A percentile compares a stretch with the other conserved stretches of the same genome.
Conservation (phyloP, 345 rosid genomes). For the Sisymbrium altissimum region DNA sequence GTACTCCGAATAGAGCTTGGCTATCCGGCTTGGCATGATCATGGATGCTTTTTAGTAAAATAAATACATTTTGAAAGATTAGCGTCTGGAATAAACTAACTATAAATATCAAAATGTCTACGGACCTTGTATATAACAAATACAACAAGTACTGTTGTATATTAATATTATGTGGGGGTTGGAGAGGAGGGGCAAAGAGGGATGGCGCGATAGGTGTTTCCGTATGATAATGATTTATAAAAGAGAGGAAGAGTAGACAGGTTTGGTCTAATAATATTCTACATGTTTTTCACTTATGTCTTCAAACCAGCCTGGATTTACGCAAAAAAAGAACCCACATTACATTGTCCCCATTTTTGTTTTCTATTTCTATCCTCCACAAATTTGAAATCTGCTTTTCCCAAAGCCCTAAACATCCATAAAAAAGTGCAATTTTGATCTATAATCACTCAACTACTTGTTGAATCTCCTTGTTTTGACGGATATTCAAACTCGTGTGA, state of each 20-base stretch:
- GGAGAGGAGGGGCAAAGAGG: constrained; percentile 25
- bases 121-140: too few species aligned
- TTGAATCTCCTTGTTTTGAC: neutral
- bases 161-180: constrained; percentile 24
- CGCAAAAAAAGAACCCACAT: constrained; percentile 28
- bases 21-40: neutral
- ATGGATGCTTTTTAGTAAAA: neutral
- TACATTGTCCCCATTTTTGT: constrained; percentile 8
- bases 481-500: too few species aligned
- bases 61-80: too few species aligned
- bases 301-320: constrained; percentile 36
- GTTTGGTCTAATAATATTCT: constrained; percentile 27
- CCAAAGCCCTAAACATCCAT: neutral
- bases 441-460: neutral
- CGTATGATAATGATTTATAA: constrained; percentile 21
- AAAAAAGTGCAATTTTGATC: neutral
- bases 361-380: neutral
- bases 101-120: too few species aligned
- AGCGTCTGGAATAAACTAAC: too few species aligned
- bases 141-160: neutral
- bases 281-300: constrained; percentile 33
- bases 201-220: constrained; percentile 26
- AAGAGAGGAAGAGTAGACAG: constrained; percentile 28
- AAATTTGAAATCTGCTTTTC: neutral
- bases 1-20: neutral